Evolutionary conservation across 192 early-diverging fungal species (phyloP).

Genomic region (Spizellomyces sp.): DNA sequence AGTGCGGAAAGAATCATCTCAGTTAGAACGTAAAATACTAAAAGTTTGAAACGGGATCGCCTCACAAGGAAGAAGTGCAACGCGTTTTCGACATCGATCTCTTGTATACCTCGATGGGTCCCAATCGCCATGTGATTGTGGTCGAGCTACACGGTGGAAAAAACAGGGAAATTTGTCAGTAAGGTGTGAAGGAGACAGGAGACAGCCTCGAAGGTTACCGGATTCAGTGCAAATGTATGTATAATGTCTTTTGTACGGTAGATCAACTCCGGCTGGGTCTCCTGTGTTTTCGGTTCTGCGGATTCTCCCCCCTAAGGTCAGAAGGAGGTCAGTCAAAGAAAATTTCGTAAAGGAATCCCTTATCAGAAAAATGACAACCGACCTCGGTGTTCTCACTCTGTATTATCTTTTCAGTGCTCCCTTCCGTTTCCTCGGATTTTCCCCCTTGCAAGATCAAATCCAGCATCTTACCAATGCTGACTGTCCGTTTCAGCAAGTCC

Average conservation of each 20-base stretch:
- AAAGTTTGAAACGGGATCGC: no score
- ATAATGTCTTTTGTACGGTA: conserved; percentile 46
- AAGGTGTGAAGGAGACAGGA: background rate
- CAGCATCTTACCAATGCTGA: conserved; percentile 36
- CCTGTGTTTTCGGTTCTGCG: background rate
- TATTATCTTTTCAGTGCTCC: no score
- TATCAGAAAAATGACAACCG: background rate
- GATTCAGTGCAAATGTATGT: conserved; percentile 50
- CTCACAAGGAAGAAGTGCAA: conserved; percentile 33
- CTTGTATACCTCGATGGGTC: conserved; percentile 64
- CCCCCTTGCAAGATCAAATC: conserved; percentile 23
- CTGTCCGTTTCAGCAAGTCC: conserved; percentile 33
- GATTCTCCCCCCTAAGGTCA: background rate
- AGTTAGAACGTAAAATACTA: no score
- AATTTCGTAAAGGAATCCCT: background rate
- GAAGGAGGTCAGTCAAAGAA: background rate
- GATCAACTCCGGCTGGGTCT: conserved; percentile 15
- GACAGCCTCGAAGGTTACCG: conserved; percentile 9
- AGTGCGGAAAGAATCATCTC: no score
- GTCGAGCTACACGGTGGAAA: conserved; percentile 43
- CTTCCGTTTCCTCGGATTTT: background rate
- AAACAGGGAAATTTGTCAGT: background rate
- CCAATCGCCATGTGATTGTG: conserved; percentile 65
- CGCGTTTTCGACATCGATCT: conserved; percentile 67
- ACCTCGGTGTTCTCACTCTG: background rate